Evolutionary conservation across 495 filamentous ascomycete species (phyloP), one percentile per base, ranked within the genome.

Genomic region (Poronia punctata): DNA sequence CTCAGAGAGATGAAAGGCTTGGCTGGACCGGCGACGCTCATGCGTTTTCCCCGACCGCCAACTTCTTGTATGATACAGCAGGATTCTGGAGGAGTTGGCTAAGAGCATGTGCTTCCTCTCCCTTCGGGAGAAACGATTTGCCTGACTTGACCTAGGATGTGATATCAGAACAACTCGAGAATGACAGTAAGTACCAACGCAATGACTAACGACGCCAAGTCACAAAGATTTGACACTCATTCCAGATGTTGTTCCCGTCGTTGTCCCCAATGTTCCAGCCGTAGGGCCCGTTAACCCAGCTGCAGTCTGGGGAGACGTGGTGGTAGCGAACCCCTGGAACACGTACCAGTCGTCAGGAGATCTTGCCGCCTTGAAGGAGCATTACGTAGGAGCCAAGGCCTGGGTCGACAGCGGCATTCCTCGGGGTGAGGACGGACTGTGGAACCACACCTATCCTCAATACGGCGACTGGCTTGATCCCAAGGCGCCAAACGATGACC

Each of bases 11-110:
- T 35, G 74, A 78, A 45, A 59, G 72, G 3, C 43, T 78, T 7
- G 74, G 74, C 1, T 78, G 72, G 74, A 76, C 74, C 0, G 74
- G 72, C 1, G 73, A 76, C 37, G 60, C 66, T 7, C 64, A 72
- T 32, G 60, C 66, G 1, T 76, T 78, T 47, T 50, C 61, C 0
- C 64, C 65, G 0, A 67, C 73, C 0, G 70, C 70, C 0, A 66
- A 62, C 38, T 76, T 66, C 35, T 52, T 76, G 0, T 76, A 74
- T 49, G 51, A 72, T 38, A 68, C 72, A 0, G 44, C 59, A 1
- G 71, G 69, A 3, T 68, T 77, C 53, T 65, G 72, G 17, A 52
- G 60, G 7, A 50, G 60, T 27, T 78, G 74, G 74, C 46, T 75
- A 1, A 54, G 66, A 18, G 45, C 34, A 5, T 24, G 45, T 43